phyloP scores from a whole-genome alignment of 2,329 filamentous ascomycete genomes.

The Phaeophleospora eucalypticola region DNA sequence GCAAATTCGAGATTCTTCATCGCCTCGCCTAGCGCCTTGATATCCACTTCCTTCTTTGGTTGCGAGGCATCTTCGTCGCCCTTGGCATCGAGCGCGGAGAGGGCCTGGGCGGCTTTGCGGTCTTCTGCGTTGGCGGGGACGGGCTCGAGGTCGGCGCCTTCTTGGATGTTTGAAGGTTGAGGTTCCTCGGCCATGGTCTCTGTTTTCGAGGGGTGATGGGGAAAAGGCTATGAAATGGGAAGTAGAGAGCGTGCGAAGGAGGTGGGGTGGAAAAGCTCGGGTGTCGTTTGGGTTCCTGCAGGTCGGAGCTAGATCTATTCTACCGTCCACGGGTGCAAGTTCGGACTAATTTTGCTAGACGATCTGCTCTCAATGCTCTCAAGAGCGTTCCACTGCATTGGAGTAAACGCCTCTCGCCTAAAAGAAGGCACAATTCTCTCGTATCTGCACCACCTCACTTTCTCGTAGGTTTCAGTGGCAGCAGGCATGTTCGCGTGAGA shows the following conservation, averaged over 20 bases:
- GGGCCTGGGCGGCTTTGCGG: slow-evolving; percentile 70
- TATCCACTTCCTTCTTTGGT: slow-evolving; percentile 60
- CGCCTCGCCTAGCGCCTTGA: slow-evolving; percentile 66
- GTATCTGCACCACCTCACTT: too few species aligned
- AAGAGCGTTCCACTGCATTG: too few species aligned
- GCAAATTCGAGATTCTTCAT: slow-evolving; percentile 58
- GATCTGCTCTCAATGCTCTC: background rate
- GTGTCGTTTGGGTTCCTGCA: too few species aligned
- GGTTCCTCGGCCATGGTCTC: slow-evolving; percentile 58
- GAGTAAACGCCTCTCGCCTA: too few species aligned
- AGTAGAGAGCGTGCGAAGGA: background rate
- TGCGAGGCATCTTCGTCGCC: slow-evolving; percentile 44
- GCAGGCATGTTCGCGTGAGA: too few species aligned
- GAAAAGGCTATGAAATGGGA: background rate
- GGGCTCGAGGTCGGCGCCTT: slow-evolving; percentile 58
- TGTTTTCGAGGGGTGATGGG: background rate
- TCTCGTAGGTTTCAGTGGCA: too few species aligned
- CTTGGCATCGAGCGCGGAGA: slow-evolving; percentile 63
- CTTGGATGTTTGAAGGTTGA: slow-evolving; percentile 55
- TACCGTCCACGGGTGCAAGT: background rate
- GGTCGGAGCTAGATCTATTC: background rate
- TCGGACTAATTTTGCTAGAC: background rate
- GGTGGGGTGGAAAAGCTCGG: background rate
- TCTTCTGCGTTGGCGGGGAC: slow-evolving; percentile 64
- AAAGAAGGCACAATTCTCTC: too few species aligned